Evolutionary conservation across 306 rosid genomes (phyloP).

Genomic region (Senna siamea): DNA sequence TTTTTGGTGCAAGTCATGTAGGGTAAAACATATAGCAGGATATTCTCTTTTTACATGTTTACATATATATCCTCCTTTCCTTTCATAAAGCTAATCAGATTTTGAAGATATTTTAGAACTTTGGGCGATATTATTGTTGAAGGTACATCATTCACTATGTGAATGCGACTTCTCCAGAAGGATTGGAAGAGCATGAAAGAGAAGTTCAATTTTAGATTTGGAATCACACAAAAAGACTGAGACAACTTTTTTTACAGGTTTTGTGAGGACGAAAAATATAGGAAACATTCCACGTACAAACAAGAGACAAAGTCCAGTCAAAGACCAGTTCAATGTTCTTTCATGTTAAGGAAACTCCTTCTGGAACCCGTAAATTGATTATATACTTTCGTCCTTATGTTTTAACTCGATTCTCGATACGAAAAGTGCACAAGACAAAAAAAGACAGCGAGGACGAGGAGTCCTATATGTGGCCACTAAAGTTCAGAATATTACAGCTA

Average conservation of each 20-base stretch:
- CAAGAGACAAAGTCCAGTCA: neutral
- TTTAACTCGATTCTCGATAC: neutral
- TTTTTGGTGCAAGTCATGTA: no score
- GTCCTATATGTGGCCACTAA: neutral
- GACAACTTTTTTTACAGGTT: conserved; percentile 28
- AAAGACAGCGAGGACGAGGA: neutral
- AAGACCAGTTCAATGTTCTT: conserved; percentile 33
- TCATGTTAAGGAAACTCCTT: conserved; percentile 21
- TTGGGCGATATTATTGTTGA: neutral
- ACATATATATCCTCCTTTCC: neutral
- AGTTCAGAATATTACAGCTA: conserved; percentile 11
- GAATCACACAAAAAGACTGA: neutral
- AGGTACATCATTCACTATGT: neutral
- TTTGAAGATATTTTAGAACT: no score
- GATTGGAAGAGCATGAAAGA: neutral
- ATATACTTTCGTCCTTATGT: neutral
- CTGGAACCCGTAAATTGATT: neutral
- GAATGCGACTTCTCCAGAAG: neutral
- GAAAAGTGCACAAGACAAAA: conserved; percentile 2
- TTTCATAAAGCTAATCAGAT: no score
- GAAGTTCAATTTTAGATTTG: neutral
- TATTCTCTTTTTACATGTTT: neutral
- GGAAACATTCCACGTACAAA: conserved; percentile 3
- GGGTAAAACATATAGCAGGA: no score
- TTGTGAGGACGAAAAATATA: neutral